Evolutionary conservation across 441 rosid genomes (phyloP).

Genomic region (Euphorbia celastroides): DNA sequence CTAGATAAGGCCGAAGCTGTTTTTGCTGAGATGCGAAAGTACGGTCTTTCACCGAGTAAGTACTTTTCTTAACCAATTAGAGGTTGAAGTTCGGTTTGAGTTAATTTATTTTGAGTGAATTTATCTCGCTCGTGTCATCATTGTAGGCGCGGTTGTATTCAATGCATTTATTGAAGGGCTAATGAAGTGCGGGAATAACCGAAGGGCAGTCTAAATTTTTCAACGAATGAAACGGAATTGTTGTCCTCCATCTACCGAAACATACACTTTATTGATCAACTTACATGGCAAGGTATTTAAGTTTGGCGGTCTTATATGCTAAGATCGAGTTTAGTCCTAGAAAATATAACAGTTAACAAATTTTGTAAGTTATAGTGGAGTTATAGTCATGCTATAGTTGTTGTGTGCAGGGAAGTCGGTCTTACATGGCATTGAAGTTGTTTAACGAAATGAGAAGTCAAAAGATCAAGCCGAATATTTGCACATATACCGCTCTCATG

Average conservation of each 20-base stretch:
- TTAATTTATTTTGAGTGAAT: too few species aligned
- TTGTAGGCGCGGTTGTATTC: constrained; percentile 64
- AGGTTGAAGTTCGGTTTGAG: too few species aligned
- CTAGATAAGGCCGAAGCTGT: constrained; percentile 68
- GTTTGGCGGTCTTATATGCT: neutral
- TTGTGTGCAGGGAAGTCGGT: constrained; percentile 60
- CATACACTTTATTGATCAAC: constrained; percentile 82
- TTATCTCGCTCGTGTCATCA: too few species aligned
- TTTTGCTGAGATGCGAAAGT: constrained; percentile 68
- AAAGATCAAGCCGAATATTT: constrained; percentile 73
- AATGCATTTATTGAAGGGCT: constrained; percentile 81
- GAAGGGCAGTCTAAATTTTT: constrained; percentile 62
- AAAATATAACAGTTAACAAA: too few species aligned
- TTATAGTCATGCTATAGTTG: too few species aligned
- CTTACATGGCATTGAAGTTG: constrained; percentile 70
- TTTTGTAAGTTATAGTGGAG: too few species aligned
- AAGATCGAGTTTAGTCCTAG: neutral
- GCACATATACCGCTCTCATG: constrained; percentile 77
- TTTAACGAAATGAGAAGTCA: constrained; percentile 79
- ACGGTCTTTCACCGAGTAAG: constrained; percentile 74
- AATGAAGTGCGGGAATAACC: constrained; percentile 54
- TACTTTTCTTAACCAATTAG: too few species aligned
- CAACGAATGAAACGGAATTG: constrained; percentile 65
- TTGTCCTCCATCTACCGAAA: constrained; percentile 62
- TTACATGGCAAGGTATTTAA: constrained; percentile 69